Base-by-base conservation (phyloP, 2,329 filamentous ascomycete genomes). In the Akanthomyces uredinophilus region DNA sequence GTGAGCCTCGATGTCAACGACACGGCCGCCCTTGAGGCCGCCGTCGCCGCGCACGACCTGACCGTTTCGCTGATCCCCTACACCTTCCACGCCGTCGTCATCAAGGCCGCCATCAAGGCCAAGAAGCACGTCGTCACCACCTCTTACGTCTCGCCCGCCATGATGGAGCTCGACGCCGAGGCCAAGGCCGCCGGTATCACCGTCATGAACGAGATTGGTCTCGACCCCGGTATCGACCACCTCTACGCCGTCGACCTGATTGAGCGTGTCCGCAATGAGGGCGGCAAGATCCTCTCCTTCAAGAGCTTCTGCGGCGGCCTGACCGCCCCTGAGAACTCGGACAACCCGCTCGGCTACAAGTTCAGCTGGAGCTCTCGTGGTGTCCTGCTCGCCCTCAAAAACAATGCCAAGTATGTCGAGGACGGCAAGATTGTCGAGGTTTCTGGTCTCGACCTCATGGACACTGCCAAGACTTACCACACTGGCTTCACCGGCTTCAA, bases 41-140 rank as follows among this genome's bases (percentile, higher is more conserved):
- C 87, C 72, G 85, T 96, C 64, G 87, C 83, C 72, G 87, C 96
- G 82, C 83, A 90, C 74, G 90, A 95, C 73, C 78, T 96, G 13
- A 87, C 89, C 73, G 89, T 93, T 74, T 86, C 81, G 72, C 76
- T 98, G 77, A 96, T 98, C 70, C 94, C 94, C 56, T 98, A 97
- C 80, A 96, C 87, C 64, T 91, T 87, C 84, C 92, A 96, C 77
- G 90, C 89, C 51, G 82, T 84, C 61, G 92, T 97, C 70, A 96
- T 97, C 85, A 94, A 96, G 84, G 87, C 89, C 41, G 94, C 92
- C 66, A 97, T 98, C 78, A 86, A 88, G 71, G 85, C 88, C 71
- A 97, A 96, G 90, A 96, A 94, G 84, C 81, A 98, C 80, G 92
- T 98, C 64, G 93, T 98, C 72, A 97, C 94, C 63, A 97, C 94